Percentiles rank a stretch among this genome's conserved stretches.
phyloP scores from a whole-genome alignment of 768 basidiomycete genomes.

The Kwoniella europaea region DNA sequence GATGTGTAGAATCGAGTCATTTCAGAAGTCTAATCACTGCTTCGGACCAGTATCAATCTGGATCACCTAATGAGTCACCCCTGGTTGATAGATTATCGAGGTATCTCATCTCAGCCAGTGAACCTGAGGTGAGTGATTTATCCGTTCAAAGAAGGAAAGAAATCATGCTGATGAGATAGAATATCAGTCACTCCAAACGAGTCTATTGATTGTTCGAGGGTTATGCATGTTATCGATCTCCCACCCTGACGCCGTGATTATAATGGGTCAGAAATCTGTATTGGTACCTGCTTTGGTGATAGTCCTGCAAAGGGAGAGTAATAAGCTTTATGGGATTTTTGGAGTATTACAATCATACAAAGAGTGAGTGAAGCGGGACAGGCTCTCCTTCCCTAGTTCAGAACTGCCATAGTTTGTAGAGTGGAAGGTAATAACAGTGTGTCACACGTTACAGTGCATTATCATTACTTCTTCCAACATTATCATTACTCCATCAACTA shows the following conservation, averaged over 20 bases:
- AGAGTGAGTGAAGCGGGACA: constrained; percentile 27
- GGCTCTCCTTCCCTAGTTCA: neutral
- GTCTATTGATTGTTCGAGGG: constrained; percentile 26
- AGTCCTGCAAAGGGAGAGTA: constrained; percentile 39
- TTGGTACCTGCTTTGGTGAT: constrained; percentile 45
- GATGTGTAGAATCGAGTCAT: constrained; percentile 7
- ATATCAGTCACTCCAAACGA: constrained; percentile 20
- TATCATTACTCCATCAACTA: constrained; percentile 40
- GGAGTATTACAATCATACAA: constrained; percentile 5
- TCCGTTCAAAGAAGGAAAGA: neutral
- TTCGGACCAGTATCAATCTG: constrained; percentile 16
- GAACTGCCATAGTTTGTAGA: no score
- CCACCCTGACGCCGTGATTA: constrained; percentile 45
- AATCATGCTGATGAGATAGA: neutral
- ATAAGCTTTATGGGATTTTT: constrained; percentile 46
- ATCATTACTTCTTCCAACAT: constrained; percentile 25
- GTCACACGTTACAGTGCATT: constrained; percentile 15
- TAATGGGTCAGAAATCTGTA: constrained; percentile 41
- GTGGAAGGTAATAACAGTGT: no score
- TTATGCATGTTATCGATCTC: constrained; percentile 42
- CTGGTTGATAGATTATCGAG: constrained; percentile 33
- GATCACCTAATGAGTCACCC: constrained; percentile 27
- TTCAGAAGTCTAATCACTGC: constrained; percentile 29
- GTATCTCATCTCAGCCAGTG: constrained; percentile 10
- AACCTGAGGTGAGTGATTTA: neutral